A percentile compares a stretch with the other conserved stretches of the same genome.
Conservation (phyloP, 73 alveolate genomes). For the Symbiodinium pilosum region DNA sequence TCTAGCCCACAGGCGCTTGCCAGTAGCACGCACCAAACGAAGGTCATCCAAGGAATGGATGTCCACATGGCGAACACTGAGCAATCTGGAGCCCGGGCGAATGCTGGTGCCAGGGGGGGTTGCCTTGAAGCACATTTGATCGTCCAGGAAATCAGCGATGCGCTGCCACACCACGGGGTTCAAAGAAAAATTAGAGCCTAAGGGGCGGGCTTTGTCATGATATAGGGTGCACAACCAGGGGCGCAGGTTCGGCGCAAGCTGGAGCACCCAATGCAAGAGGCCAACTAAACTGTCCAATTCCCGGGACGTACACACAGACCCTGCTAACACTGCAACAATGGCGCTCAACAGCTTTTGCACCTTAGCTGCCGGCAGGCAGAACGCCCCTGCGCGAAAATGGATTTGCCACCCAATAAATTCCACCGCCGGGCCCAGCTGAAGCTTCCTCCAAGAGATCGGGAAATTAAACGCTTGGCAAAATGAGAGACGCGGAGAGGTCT, state of each 20-base stretch:
- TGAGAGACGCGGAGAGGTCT: neutral
- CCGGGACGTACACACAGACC: too few relatives aligned
- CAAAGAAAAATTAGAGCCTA: neutral
- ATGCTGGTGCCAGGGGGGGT: neutral
- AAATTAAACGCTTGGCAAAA: neutral
- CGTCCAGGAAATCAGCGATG: neutral
- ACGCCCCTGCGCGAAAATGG: neutral
- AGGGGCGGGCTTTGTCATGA: neutral
- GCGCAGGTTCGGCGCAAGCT: neutral
- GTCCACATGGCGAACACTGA: neutral
- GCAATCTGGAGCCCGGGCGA: neutral
- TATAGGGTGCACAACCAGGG: neutral
- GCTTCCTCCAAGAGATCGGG: neutral
- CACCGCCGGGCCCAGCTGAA: neutral
- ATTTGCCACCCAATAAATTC: neutral
- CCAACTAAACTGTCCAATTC: neutral
- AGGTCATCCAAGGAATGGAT: neutral
- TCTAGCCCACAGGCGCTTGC: neutral
- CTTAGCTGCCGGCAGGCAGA: neutral
- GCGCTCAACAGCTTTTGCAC: neutral
- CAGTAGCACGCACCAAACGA: neutral
- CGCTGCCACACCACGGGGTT: neutral
- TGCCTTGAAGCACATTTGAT: neutral
- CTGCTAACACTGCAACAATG: too few relatives aligned
- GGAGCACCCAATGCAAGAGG: neutral